These are phyloP conservation scores for Tetradesmus lagerheimii DNA, from an alignment of 139 green algal species.

Conservation along the genomic window DNA sequence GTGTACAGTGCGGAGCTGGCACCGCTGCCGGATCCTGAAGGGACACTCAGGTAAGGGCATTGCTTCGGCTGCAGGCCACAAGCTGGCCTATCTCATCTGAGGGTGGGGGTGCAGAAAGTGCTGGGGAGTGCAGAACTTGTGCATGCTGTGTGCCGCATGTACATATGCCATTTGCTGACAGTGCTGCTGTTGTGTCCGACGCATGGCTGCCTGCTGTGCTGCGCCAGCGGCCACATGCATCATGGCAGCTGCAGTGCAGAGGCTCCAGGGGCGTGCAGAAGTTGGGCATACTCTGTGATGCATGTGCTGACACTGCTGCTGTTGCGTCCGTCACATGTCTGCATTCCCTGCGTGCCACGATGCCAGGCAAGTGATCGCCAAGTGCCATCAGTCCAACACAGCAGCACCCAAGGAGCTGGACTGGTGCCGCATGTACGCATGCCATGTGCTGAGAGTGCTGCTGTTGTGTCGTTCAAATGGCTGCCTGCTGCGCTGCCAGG, in stretches of 20 bases:
- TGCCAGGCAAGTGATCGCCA: constrained; percentile 52
- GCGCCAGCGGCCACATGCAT: too few relatives aligned
- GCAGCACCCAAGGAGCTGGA: constrained; percentile 86
- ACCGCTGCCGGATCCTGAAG: constrained; percentile 60
- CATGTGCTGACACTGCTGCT: not conserved
- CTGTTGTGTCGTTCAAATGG: not conserved
- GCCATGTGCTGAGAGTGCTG: not conserved
- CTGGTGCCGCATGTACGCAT: constrained; percentile 57
- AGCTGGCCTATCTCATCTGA: too few relatives aligned
- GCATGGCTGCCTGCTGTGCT: too few relatives aligned
- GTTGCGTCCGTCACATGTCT: not conserved
- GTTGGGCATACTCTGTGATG: too few relatives aligned
- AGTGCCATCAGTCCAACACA: constrained; percentile 70
- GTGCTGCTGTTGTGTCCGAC: not conserved
- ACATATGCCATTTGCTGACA: too few relatives aligned
- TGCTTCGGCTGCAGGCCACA: not conserved
- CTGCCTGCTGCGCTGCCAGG: constrained; percentile 21
- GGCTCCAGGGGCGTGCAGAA: too few relatives aligned
- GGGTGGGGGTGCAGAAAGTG: too few relatives aligned
- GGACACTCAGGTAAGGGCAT: constrained; percentile 42
- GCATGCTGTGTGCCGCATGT: too few relatives aligned
- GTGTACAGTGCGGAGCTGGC: constrained; percentile 57
- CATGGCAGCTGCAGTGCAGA: too few relatives aligned
- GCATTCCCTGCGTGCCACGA: not conserved
- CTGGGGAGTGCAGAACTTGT: too few relatives aligned